Conservation (phyloP, 1,284 basidiomycete genomes). For the Marasmius oreades region DNA sequence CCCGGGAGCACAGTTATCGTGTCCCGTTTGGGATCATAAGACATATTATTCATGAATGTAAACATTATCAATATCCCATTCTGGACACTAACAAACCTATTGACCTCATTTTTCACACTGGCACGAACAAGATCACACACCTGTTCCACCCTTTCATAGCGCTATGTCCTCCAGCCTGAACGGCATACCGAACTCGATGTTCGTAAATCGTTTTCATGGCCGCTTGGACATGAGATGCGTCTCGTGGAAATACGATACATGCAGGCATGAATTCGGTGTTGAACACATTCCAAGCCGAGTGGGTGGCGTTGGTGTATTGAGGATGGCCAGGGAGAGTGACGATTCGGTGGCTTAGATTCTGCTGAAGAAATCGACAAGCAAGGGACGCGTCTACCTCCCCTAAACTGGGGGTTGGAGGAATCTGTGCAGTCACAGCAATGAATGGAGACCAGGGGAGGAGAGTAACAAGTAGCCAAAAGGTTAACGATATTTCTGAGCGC, state of each 20-base stretch:
- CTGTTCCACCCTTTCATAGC: constrained; percentile 39
- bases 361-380: not conserved
- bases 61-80: constrained; percentile 36
- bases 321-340: not conserved
- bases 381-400: not conserved
- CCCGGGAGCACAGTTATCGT: constrained; percentile 36
- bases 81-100: constrained; percentile 21
- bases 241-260: constrained; percentile 30
- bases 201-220: constrained; percentile 33
- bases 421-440: not conserved
- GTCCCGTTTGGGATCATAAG: constrained; percentile 29
- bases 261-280: constrained; percentile 28
- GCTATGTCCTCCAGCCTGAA: constrained; percentile 36
- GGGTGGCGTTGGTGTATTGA: not conserved
- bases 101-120: not conserved
- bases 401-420: not conserved
- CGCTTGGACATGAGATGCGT: constrained; percentile 25
- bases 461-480: no score
- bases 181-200: constrained; percentile 30
- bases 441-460: no score
- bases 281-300: constrained; percentile 28
- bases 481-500: no score
- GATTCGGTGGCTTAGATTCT: not conserved
- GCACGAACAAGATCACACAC: constrained; percentile 21
- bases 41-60: constrained; percentile 30